Evolutionary conservation across 2,329 filamentous ascomycete species (phyloP).

Genomic region (Alternaria sp.): DNA sequence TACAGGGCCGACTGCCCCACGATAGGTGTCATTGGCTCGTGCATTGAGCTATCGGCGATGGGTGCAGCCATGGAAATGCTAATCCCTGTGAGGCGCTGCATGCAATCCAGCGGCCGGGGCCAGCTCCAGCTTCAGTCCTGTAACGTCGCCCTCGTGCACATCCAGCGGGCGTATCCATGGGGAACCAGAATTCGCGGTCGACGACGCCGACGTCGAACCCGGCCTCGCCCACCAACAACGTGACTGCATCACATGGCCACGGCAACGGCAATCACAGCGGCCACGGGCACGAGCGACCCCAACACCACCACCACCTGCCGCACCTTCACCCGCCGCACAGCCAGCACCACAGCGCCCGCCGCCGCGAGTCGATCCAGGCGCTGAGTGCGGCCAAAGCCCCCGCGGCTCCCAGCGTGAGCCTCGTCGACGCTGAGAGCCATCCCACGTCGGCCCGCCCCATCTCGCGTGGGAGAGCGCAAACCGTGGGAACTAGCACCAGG

Average conservation of each 20-base stretch:
- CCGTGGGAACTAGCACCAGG: conserved; percentile 25
- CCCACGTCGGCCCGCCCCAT: conserved; percentile 32
- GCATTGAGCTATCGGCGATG: conserved; percentile 25
- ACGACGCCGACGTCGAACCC: conserved; percentile 28
- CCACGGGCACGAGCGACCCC: conserved; percentile 8
- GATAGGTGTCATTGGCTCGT: conserved; percentile 20
- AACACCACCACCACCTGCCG: conserved; percentile 14
- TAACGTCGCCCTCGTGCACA: conserved; percentile 1
- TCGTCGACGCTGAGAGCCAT: conserved; percentile 46
- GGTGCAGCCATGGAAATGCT: conserved; percentile 21
- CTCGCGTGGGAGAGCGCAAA: conserved; percentile 39
- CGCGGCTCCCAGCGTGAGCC: conserved; percentile 46
- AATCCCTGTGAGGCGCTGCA: conserved; percentile 31
- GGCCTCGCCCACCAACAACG: conserved; percentile 30
- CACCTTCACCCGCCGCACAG: conserved; percentile 21
- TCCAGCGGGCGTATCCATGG: conserved; percentile 29
- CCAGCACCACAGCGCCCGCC: conserved; percentile 36
- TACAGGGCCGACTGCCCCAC: conserved; percentile 5
- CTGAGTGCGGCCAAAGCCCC: conserved; percentile 46
- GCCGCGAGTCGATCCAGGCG: conserved; percentile 51
- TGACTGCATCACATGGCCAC: conserved; percentile 30
- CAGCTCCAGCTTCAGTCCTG: conserved; percentile 14
- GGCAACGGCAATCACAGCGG: background rate
- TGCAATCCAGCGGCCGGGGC: conserved; percentile 20
- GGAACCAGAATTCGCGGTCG: conserved; percentile 43